phyloP scores from a whole-genome alignment of 768 basidiomycete species.

The Hygrophoropsis aurantiaca region DNA sequence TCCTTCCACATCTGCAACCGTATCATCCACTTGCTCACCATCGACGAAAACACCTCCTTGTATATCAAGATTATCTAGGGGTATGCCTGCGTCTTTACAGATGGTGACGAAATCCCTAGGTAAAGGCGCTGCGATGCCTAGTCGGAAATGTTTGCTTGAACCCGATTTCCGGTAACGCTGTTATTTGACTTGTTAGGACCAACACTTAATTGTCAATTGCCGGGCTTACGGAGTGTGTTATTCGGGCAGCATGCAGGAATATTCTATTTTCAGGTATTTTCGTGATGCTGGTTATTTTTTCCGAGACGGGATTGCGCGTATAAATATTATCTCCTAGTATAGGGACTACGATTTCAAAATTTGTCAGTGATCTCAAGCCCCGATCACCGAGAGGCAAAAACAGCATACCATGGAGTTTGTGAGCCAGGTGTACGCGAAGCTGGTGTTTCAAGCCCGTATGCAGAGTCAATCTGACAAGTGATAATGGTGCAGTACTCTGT shows the following conservation, averaged over 20 bases:
- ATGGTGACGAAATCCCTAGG: slow-evolving; percentile 54
- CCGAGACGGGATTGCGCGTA: slow-evolving; percentile 36
- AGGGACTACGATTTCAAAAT: slow-evolving; percentile 44
- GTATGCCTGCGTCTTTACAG: slow-evolving; percentile 47
- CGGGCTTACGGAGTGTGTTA: slow-evolving; percentile 53
- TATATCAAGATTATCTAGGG: slow-evolving; percentile 33
- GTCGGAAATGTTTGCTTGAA: slow-evolving; percentile 46
- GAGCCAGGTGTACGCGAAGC: slow-evolving; percentile 63
- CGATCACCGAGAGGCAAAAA: slow-evolving; percentile 1
- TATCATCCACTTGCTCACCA: slow-evolving; percentile 34
- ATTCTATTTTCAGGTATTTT: slow-evolving; percentile 46
- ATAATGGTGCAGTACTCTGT: slow-evolving; percentile 46
- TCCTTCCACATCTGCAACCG: slow-evolving; percentile 40
- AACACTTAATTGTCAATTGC: not conserved
- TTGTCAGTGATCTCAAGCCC: not conserved
- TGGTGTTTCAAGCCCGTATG: slow-evolving; percentile 71
- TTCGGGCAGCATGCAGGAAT: slow-evolving; percentile 59
- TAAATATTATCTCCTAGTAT: slow-evolving; percentile 63
- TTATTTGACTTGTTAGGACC: slow-evolving; percentile 1
- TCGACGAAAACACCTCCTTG: slow-evolving; percentile 50
- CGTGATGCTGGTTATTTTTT: slow-evolving; percentile 25
- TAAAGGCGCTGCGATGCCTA: slow-evolving; percentile 57
- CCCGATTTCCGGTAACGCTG: slow-evolving; percentile 51
- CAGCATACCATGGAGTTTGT: slow-evolving; percentile 45
- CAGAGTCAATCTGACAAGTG: slow-evolving; percentile 55